These are phyloP conservation scores for Closterium sp. DNA, from an alignment of 139 green algal species.

Conservation along the genomic window DNA sequence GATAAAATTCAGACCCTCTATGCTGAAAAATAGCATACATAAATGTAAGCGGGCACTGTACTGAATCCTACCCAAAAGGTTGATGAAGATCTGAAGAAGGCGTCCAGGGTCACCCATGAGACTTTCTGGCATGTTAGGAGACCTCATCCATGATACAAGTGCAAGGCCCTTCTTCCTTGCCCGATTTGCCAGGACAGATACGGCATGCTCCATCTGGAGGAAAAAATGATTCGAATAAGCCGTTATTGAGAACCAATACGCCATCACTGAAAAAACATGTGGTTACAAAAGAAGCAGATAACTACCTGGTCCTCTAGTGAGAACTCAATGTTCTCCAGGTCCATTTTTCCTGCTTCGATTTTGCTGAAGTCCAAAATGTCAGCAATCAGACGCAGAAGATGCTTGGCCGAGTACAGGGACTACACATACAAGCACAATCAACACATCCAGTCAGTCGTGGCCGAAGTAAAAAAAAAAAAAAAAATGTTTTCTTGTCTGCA, in stretches of 20 bases:
- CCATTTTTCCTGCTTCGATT: conserved; percentile 38
- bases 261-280: not conserved
- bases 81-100: conserved; percentile 45
- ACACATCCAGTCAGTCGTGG: not conserved
- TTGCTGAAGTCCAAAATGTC: conserved; percentile 47
- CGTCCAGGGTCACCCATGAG: conserved; percentile 31
- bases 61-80: conserved; percentile 26
- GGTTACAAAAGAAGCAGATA: not conserved
- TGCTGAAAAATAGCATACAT: no score
- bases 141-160: not conserved
- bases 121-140: conserved; percentile 4
- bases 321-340: conserved; percentile 47
- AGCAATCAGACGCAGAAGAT: conserved; percentile 35
- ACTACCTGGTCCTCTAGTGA: conserved; percentile 30
- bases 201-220: conserved; percentile 36
- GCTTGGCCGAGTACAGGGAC: conserved; percentile 43
- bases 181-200: conserved; percentile 23
- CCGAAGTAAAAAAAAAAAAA: no score
- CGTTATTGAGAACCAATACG: no score
- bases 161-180: conserved; percentile 30
- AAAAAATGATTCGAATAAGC: not conserved
- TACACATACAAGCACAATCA: not conserved
- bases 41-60: not conserved
- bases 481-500: no score
- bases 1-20: no score